Base-by-base conservation (phyloP, 352 stramenopile genomes). In the Plasmopara halstedii region DNA sequence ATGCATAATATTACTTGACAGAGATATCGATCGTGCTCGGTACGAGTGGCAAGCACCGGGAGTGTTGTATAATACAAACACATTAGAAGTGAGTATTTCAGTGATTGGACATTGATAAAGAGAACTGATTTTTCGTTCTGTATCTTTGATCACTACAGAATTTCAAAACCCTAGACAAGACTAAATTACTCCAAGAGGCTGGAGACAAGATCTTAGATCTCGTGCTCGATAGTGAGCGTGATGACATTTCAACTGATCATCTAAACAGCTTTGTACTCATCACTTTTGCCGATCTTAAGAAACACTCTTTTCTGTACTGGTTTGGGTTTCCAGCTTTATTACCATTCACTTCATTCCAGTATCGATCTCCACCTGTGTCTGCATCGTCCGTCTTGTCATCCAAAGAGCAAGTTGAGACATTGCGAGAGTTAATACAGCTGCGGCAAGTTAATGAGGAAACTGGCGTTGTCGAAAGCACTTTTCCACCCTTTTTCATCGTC, bases 301-400 rank as follows among this genome's bases (percentile, higher is more conserved):
- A 80, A 42, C 90, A 97, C 57, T 79, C 72, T 55, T 98, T 95
- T 56, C 49, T 96, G 31, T 97, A 97, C 60, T 97, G 92, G 88
- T 96, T 96, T 36, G 86, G 70, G 6, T 97, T 97, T 46, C 88
- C 89, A 14, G 87, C 83, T 6, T 46, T 96, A 6, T 69, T 64
- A 10, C 67, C 72, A 13, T 50, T 62, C 1, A 38, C 46, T 5
- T 23, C 74, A 11, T 74, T 82, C 23, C 39, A 73, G 18, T 68
- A 63, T 25, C 54, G 45, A 21, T 20, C 53, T 6, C 53, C 58
- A 6, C 53, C 70, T 3, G 20, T 42, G 7, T 15, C 41, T 1
- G 70, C 79, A 2, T 40, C 45, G 2, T 67, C 59, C 2, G 53
- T 70, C 1, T 48, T 91, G 2, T 65, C 72, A 0, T 0, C 42